Evolutionary conservation across 225 moss, liverwort and hornwort species (phyloP), one percentile per base, ranked within the genome.

Genomic region (Bryoerythrophyllum caledonicum): DNA sequence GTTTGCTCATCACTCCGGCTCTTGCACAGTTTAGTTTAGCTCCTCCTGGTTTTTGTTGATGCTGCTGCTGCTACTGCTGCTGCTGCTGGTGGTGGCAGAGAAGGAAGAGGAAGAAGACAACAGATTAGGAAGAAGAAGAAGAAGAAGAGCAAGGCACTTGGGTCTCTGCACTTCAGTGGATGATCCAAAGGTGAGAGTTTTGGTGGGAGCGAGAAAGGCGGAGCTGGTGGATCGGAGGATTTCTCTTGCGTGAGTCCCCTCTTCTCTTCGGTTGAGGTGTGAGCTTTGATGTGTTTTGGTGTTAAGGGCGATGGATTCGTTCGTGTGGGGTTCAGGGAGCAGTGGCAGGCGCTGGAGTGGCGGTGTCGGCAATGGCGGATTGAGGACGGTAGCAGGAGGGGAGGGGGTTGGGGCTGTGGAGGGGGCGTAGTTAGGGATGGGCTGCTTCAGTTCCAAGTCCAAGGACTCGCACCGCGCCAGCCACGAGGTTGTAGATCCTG

Each of bases 391-490:
- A 51, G 8, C 25, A 59, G 56, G 59, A 48, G 28, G 52, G 63
- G 34, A 7, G 26, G 83, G 73, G 68, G 66, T 24, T 46, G 13
- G 68, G 75, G 43, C 15, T 74, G 44, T 60, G 43, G 69, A 43
- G 80, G 44, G 43, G 44, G 44, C 19, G 79, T 51, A 62, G 53
- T 67, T 63, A 84, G 95, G 93, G 91, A 95, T 95, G 95, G 95
- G 95, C 89, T 95, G 95, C 91, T 89, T 90, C 85, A 87, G 90
- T 85, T 93, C 93, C 53, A 93, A 87, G 90, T 79, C 91, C 78
- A 93, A 83, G 89, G 85, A 89, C 78, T 76, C 86, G 71, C 80
- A 83, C 76, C 74, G 85, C 46, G 72, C 67, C 74, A 83, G 80
- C 79, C 81, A 83, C 35, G 90, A 90, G 54, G 71, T 68, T 51